Percentiles rank a stretch among this genome's conserved stretches.
Evolutionary conservation across 495 filamentous ascomycete genomes (phyloP).

Genomic region (Aspergillus cavernicola): DNA sequence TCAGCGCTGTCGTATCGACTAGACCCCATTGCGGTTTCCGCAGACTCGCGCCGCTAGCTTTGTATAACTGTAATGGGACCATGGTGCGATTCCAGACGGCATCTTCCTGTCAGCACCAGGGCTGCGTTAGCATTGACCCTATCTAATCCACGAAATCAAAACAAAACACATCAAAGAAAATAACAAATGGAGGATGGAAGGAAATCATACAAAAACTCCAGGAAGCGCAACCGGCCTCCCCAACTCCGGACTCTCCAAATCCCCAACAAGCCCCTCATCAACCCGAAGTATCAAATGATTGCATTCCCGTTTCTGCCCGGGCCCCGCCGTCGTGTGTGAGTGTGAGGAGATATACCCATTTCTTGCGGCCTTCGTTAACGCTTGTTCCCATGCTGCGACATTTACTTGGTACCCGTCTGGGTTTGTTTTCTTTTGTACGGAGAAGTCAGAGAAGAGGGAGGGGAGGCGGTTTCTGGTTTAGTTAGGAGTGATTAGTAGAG

Average conservation of each 20-base stretch:
- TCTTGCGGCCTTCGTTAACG: conserved; percentile 61
- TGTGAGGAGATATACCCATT: conserved; percentile 58
- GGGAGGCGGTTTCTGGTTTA: conserved; percentile 69
- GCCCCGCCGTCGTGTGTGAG: not conserved
- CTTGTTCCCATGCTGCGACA: conserved; percentile 75
- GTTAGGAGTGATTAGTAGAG: not conserved
- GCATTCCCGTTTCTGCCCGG: conserved; percentile 26
- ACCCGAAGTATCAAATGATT: conserved; percentile 59
- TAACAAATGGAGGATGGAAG: conserved; percentile 1
- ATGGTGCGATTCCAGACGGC: conserved; percentile 63
- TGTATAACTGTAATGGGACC: conserved; percentile 58
- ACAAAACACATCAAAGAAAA: too few species aligned
- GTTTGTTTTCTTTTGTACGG: conserved; percentile 71
- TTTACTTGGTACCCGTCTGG: conserved; percentile 90
- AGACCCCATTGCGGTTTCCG: conserved; percentile 52
- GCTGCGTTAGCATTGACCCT: too few species aligned
- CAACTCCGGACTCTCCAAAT: conserved; percentile 72
- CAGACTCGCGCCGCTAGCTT: conserved; percentile 57
- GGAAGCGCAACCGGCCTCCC: conserved; percentile 81
- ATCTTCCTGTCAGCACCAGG: conserved; percentile 66
- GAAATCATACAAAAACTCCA: conserved; percentile 68
- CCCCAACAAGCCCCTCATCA: conserved; percentile 64
- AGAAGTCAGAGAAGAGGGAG: conserved; percentile 93
- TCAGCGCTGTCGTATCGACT: conserved; percentile 43
- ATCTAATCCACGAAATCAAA: too few species aligned